Evolutionary conservation across 805 yeast species (phyloP).

Genomic region (Limtongozyma cylindracea): DNA sequence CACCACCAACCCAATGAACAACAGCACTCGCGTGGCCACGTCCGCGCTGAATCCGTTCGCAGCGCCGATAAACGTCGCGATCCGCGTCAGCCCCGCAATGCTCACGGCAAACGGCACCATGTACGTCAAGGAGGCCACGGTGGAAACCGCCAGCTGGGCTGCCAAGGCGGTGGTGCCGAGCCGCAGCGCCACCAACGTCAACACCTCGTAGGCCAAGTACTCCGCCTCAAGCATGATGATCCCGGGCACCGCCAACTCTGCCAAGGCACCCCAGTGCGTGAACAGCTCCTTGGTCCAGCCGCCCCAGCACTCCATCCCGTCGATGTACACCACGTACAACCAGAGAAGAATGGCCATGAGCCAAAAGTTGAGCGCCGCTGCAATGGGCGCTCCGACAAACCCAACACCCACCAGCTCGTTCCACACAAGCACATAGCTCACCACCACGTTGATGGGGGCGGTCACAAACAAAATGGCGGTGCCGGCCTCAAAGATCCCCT

Average conservation of each 20-base stretch:
- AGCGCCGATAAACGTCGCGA: constrained; percentile 18
- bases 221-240: constrained; percentile 18
- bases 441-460: constrained; percentile 14
- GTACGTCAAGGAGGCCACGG: constrained; percentile 16
- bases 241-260: constrained; percentile 16
- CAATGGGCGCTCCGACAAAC: constrained; percentile 16
- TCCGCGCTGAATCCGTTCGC: constrained; percentile 12
- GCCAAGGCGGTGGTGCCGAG: constrained; percentile 24
- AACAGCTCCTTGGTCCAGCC: constrained; percentile 17
- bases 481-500: constrained; percentile 20
- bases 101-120: constrained; percentile 20
- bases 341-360: constrained; percentile 11
- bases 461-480: constrained; percentile 14
- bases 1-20: constrained; percentile 7
- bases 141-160: constrained; percentile 23
- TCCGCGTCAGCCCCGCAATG: constrained; percentile 16
- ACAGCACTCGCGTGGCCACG: constrained; percentile 9
- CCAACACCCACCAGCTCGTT: constrained; percentile 13
- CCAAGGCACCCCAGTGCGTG: constrained; percentile 10
- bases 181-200: constrained; percentile 18
- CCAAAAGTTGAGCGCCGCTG: constrained; percentile 16
- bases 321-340: constrained; percentile 16
- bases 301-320: constrained; percentile 49
- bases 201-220: constrained; percentile 17
- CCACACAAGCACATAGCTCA: constrained; percentile 18